Evolutionary conservation across 2,329 filamentous ascomycete species (phyloP), one percentile per base, ranked within the genome.

Genomic region (Macrophomina tecta): DNA sequence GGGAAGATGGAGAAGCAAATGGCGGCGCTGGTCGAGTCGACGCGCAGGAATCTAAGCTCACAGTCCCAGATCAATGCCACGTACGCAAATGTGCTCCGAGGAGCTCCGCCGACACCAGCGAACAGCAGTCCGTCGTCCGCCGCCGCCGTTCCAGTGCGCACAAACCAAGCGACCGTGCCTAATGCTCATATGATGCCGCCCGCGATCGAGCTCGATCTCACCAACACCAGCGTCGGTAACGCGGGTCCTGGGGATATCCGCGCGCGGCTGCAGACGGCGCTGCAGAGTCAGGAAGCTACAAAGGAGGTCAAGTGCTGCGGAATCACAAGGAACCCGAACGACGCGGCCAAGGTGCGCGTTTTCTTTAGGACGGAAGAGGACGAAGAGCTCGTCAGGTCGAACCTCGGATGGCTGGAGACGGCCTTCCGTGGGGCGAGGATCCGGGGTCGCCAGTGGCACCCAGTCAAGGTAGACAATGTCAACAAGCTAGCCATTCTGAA

Each of bases 401-500:
- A 34, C 4, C 49, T 45, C 42, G 16, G 42, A 45, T 45, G 4
- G 16, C 42, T 45, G 4, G 6, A 45, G 42, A 45, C 42, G 30
- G 30, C 49, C 49, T 52, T 52, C 49, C 30, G 30, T 9, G 8
- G 49, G n/a, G 49, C 49, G 49, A 52, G 49, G 30, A 52, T 52
- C n/a, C 28, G 49, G 30, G 49, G 28, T 14, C 28, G 49, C 5
- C 49, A 34, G 49, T 52, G 28, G 49, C 30, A 52, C 14, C 28
- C 49, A 34, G 30, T 52, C 28, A 34, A 52, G n/a, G 30, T 52
- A 52, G 49, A 52, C 49, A 52, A 52, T 34, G 28, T 34, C 49
- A 52, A 52, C 30, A 34, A 52, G 30, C 11, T 52, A 30, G 16
- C 49, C 11, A 34, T 34, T 34, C 30, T 52, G 12, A 32, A 52